Evolutionary conservation across 495 filamentous ascomycete species (phyloP), one percentile per base, ranked within the genome.

Genomic region (Podospora fimiseda): DNA sequence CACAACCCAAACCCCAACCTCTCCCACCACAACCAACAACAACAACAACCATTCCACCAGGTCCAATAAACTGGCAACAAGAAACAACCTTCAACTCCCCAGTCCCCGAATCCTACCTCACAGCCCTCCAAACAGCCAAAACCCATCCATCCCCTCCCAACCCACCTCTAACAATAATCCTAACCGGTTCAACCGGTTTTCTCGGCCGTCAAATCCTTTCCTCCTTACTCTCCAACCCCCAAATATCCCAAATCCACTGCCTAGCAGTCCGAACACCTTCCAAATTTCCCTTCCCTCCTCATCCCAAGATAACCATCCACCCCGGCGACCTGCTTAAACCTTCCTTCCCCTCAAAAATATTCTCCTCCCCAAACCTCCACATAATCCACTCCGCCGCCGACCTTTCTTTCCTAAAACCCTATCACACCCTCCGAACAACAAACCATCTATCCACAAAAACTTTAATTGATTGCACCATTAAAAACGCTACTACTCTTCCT

Each of bases 331-430:
- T 69, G 46, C 41, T 2, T 15, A 37, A 1, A 48, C 16, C 0
- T 61, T 77, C 1, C 74, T 70, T 11, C 61, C 76, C 0, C 61
- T 77, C 1, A 3, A 30, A 23, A 0, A 52, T 81, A 1, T 67
- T 59, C 21, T 7, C 41, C 6, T 36, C 47, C 0, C 66, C 64
- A 0, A 65, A 76, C 37, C 44, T 24, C 21, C 45, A 55, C 1
- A 61, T 81, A 20, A 71, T 82, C 44, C 78, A 81, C 62, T 74
- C 70, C 51, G 79, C 75, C 13, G 75, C 77, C 0, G 68, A 76
- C 49, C 67, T 72, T 6, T 77, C 74, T 3, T 73, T 74, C 55
- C 61, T 76, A 42, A 71, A 79, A 9, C 58, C 56, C 5, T 82
- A 80, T 59, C 42, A 52, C 8, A 53, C 66, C 0, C 68, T 81